Base-by-base conservation (phyloP, 306 rosid species). In the Castanea sativa region DNA sequence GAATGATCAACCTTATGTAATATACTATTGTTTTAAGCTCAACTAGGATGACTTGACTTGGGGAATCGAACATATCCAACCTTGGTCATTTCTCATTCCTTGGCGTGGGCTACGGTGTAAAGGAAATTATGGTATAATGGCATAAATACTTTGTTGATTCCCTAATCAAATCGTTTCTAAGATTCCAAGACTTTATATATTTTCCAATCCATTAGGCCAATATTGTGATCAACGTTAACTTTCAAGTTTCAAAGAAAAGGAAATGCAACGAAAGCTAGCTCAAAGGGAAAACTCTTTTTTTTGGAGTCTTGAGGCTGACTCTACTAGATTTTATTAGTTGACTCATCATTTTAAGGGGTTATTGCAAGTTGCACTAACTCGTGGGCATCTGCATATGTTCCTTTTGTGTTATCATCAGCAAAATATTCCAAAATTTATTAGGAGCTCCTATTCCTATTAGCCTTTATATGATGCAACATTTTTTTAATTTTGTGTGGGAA, bases 231-330 rank as follows among this genome's bases (percentile, higher is more conserved):
- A 25, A 12, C 15, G 67, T 10, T 4, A 29, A 59, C 67, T 25
- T 65, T 65, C 5, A 32, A 65, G 45, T 41, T 41, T 41, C 45
- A 41, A 41, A 41, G 33, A 29, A 32, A 32, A 65, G 33, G 43
- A 65, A 29, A 71, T 74, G 63, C 68, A 63, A 32, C 19, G 67
- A 53, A 79, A 58, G 4, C 64, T 7, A 3, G 32, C 3, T 60
- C 33, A 23, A 21, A 13, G 7, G 33, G 35, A 12, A 21, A 23
- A 23, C 25, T 55, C 19, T 51, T 69, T 77, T 14, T 57, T 41
- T 73, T 29, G 30, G 27, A 83, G 87, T 75, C 87, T 87, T 87
- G 70, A 84, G 68, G 78, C 77, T 86, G 82, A 91, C 90, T 80
- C 80, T 63, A 82, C 71, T 53, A 74, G 78, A 80, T 78, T 86